Evolutionary conservation across 352 stramenopile species (phyloP), one percentile per base, ranked within the genome.

Genomic region (Globisporangium lucens): DNA sequence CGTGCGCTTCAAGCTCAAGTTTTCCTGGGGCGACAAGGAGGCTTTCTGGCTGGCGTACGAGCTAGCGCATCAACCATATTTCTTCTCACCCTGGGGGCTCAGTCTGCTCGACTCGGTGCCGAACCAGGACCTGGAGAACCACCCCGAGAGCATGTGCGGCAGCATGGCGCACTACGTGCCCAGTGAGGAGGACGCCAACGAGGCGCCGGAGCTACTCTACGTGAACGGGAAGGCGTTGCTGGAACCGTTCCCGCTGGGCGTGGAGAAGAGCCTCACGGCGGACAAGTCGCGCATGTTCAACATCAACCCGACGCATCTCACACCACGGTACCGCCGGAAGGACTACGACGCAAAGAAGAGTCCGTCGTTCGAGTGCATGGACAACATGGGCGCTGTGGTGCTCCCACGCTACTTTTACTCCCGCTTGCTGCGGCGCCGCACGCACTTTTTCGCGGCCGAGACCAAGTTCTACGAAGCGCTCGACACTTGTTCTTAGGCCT

Each of bases 301-400:
- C 38, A 47, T 47, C 38, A 47, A 47, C 38, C 38, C 38, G 4
- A 47, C 38, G 38, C 38, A 47, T 4, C 38, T 47, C 38, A 47
- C 38, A 2, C 38, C 38, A 13, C 38, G 38, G 15, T 47, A 47
- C 13, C 79, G 88, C 56, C 79, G 88, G 36, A 78, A 78, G 74
- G 81, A 89, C 59, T 89, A 78, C 6, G 72, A 82, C 22, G 46
- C 71, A 1, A 61, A 60, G 22, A 74, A 46, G 13, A 68, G 63
- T 29, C 65, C 67, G 60, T 74, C 72, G n/a, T 80, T 83, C 51
- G 76, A 83, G 67, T 86, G 78, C 53, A 77, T 86, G 72, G 72
- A 82, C 61, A 70, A 76, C 15, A 38, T 86, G 58, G 76, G 78
- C 17, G 70, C 74, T 4, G 67, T 70, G 43, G 27, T 61, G 47